Evolutionary conservation across 75 land plant genomes (phyloP).

Genomic region (Pinus taeda): DNA sequence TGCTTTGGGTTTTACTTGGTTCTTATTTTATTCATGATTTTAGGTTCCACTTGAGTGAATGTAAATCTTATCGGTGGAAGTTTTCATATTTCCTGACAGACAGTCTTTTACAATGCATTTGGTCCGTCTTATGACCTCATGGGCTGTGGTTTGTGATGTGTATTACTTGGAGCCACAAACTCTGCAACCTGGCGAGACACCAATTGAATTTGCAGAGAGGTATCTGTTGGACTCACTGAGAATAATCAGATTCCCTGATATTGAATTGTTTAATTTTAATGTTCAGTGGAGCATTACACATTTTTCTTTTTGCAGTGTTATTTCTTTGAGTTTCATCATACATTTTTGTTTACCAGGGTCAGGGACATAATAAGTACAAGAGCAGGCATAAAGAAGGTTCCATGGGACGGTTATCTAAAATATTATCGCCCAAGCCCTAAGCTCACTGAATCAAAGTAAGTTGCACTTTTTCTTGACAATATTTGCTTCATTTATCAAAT

Average conservation of each 20-base stretch:
- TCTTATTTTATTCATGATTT: background rate
- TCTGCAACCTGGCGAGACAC: constrained; percentile 77
- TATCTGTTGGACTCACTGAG: constrained; percentile 9
- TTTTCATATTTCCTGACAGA: constrained; percentile 35
- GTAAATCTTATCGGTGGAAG: background rate
- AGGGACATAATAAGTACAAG: constrained; percentile 84
- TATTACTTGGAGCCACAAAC: constrained; percentile 96
- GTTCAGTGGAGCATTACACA: background rate
- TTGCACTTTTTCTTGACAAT: background rate
- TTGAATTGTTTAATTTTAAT: background rate
- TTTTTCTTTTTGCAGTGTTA: background rate
- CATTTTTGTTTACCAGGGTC: constrained; percentile 56
- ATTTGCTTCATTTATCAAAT: constrained; percentile 2
- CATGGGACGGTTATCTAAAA: constrained; percentile 98
- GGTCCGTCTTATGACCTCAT: constrained; percentile 92
- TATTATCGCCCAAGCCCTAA: constrained; percentile 96
- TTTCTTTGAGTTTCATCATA: background rate
- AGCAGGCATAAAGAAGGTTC: constrained; percentile 93
- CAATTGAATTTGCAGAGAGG: constrained; percentile 99
- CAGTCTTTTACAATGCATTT: constrained; percentile 96
- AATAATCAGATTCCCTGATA: background rate
- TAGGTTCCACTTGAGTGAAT: background rate
- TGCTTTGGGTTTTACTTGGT: background rate
- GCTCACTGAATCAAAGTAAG: constrained; percentile 83
- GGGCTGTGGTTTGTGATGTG: constrained; percentile 99